Conservation (phyloP, 495 filamentous ascomycete species). For the Talaromyces proteolyticus region DNA sequence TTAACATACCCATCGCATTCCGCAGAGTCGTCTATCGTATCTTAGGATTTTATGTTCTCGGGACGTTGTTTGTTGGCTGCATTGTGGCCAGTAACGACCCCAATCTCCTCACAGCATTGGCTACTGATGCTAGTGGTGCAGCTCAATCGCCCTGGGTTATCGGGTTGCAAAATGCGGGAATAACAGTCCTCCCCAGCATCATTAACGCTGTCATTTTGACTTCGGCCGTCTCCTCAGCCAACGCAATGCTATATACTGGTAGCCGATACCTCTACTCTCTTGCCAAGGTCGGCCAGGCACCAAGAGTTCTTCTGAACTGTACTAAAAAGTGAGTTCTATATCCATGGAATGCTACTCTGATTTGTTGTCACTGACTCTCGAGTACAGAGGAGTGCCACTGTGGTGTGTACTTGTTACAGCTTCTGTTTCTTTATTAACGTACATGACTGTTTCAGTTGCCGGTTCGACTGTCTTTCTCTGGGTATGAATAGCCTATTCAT, state of each 20-base stretch:
- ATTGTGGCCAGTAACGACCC: constrained; percentile 47
- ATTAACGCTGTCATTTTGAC: constrained; percentile 72
- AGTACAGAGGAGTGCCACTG: constrained; percentile 43
- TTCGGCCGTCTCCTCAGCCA: constrained; percentile 62
- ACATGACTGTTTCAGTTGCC: constrained; percentile 40
- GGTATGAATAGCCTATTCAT: constrained; percentile 6
- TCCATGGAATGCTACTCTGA: neutral
- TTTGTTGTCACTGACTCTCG: constrained; percentile 10
- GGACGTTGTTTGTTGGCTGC: constrained; percentile 50
- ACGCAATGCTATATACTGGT: constrained; percentile 75
- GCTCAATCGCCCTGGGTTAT: constrained; percentile 56
- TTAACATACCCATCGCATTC: constrained; percentile 70
- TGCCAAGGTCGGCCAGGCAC: constrained; percentile 58
- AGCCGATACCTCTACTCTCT: constrained; percentile 70
- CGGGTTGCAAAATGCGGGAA: constrained; percentile 52
- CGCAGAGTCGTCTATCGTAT: constrained; percentile 84
- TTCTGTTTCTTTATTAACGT: constrained; percentile 44
- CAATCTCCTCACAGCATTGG: constrained; percentile 43
- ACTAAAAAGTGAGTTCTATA: constrained; percentile 24
- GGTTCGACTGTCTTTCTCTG: constrained; percentile 50
- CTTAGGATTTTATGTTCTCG: constrained; percentile 69
- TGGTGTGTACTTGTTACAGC: constrained; percentile 43
- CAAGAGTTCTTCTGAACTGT: constrained; percentile 47
- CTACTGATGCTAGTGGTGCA: constrained; percentile 39
- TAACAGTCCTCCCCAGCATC: constrained; percentile 60